Percentiles rank a stretch among this genome's conserved stretches.
Evolutionary conservation across 2,329 filamentous ascomycete species (phyloP).

Genomic region (Ascochyta rabiei): DNA sequence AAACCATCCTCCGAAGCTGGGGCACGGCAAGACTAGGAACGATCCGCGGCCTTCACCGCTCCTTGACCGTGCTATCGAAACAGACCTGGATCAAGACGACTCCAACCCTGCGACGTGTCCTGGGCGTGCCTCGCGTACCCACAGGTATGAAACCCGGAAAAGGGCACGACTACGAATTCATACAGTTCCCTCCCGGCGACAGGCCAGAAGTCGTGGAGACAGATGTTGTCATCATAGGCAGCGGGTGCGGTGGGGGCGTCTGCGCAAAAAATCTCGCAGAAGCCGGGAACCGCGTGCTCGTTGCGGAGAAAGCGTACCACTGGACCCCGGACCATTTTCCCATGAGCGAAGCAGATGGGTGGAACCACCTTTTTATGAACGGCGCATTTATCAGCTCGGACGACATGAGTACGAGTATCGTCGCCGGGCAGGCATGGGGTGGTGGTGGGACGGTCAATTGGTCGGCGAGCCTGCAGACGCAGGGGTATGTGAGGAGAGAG

Average conservation of each 20-base stretch:
- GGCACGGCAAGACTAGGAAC: constrained; percentile 60
- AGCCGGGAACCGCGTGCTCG: constrained; percentile 75
- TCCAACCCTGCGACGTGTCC: constrained; percentile 60
- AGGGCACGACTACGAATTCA: constrained; percentile 64
- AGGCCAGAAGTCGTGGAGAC: constrained; percentile 69
- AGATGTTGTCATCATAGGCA: constrained; percentile 85
- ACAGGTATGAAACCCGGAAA: constrained; percentile 59
- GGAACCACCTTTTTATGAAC: constrained; percentile 71
- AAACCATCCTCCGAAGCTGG: constrained; percentile 69
- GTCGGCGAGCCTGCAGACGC: constrained; percentile 71
- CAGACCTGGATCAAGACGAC: constrained; percentile 63
- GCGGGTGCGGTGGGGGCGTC: constrained; percentile 84
- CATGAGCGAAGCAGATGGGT: constrained; percentile 69
- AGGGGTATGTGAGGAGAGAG: constrained; percentile 77
- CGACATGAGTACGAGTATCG: constrained; percentile 59
- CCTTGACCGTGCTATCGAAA: constrained; percentile 61
- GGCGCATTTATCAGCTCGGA: constrained; percentile 64
- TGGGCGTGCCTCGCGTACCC: constrained; percentile 64
- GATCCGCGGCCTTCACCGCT: constrained; percentile 62
- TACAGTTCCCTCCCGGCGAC: constrained; percentile 63
- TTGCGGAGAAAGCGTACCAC: constrained; percentile 83
- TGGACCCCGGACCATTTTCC: constrained; percentile 75
- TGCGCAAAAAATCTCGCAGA: constrained; percentile 80
- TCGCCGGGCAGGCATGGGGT: constrained; percentile 77
- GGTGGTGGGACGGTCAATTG: constrained; percentile 91